Base-by-base conservation (phyloP, 805 yeast genomes). In the Pichia thaimueangensis region DNA sequence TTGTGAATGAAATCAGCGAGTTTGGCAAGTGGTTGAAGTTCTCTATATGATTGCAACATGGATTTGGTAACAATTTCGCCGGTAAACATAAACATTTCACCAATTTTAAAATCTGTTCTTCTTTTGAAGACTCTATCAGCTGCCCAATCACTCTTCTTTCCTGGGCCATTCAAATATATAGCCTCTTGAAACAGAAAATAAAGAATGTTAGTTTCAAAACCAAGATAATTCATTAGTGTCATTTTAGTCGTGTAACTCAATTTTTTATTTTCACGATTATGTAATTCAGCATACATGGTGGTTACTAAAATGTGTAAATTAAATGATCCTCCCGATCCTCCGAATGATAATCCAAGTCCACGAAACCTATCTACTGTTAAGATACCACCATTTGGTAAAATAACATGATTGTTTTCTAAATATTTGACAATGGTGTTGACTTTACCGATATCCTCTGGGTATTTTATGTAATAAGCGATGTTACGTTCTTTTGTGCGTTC, bases 121-220 rank as follows among this genome's bases (percentile, higher is more conserved):
- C 25, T 5, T 30, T 19, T n/a, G 5, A 43, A 35, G 0, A 37
- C 24, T 36, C 70, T 58, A 13, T 71, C 69, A 2, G 80, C 80
- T 6, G 74, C 56, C 82, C 82, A 77, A 38, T 65, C 48, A 5
- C 74, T 60, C 5, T 42, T 42, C n/a, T 39, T 36, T 1, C 60
- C 59, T 8, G 41, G 37, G 0, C 75, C 73, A 49, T 74, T 76
- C 45, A 73, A 62, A 54, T 77, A 77, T 13, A 78, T 76, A 6
- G 80, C 76, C 48, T 77, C 82, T 53, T 76, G 81, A 48, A 76
- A 69, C 31, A 78, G 60, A 3, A 77, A 76, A 51, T 77, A 77
- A 15, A 78, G 50, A 24, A 72, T 58, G 47, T 77, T 77, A 4
- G 81, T 70, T 45, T 76, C 82, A 51, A 75, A 78, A 1, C 69